Evolutionary conservation across 2,329 filamentous ascomycete genomes (phyloP), one percentile per base, ranked within the genome.

Genomic region (Colletotrichum filicis): DNA sequence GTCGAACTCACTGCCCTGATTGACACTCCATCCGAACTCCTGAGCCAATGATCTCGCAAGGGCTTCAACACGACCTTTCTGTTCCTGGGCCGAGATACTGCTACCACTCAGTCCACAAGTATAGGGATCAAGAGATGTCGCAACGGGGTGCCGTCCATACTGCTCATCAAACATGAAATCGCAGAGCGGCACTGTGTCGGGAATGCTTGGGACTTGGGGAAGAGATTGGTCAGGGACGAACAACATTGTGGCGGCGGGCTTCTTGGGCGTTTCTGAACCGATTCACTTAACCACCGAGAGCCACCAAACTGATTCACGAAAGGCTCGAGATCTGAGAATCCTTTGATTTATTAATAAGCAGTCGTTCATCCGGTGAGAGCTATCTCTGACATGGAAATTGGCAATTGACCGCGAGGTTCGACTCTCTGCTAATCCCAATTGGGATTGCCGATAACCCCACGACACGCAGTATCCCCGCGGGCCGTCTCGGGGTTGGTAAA

Each of bases 1-100:
- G 76, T 95, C 93, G 90, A 92, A 95, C 78, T 94, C 92, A 0
- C 89, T 89, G 6, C 92, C 93, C 64, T 89, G 80, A 76, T 94
- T 92, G 2, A 92, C 89, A n/a, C 86, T 79, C 89, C 93, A 94
- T 66, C 90, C 91, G 70, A 95, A 84, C 76, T 94, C 91, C 76
- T 26, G 46, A 16, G 42, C 65, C 11, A 90, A 65, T 88, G 87
- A 53, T 91, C 86, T 28, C 92, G 76, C 75, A n/a, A 78, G 85
- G 65, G 86, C 85, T 62, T 94, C 91, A 6, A 92, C 89, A 86
- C 88, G 70, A 94, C 88, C 75, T 95, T 89, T 90, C 79, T 92
- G 92, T 7, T 88, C 86, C 78, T 89, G 90, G 26, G 92, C 92
- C 6, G 89, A 90, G 16, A 95, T 74, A 7, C 92, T 46, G 42